Conservation (phyloP, 768 basidiomycete species). For the Mycena metata region DNA sequence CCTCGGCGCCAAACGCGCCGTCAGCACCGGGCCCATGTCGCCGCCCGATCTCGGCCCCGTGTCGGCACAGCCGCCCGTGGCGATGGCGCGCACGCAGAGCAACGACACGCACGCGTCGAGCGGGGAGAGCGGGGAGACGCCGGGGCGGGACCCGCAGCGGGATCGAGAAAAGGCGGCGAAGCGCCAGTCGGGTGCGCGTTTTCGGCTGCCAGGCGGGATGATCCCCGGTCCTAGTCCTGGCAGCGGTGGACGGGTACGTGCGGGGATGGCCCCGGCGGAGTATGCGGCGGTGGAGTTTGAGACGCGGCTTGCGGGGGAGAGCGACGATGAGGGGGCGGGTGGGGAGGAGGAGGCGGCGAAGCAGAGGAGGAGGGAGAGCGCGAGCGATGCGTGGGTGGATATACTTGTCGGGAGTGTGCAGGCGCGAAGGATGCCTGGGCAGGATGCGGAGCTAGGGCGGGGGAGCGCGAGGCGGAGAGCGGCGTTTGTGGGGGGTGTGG, state of each 20-base stretch:
- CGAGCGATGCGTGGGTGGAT: slow-evolving; percentile 90
- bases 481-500: slow-evolving; percentile 49
- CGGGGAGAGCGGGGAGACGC: slow-evolving; percentile 1
- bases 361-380: slow-evolving; percentile 63
- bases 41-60: background rate
- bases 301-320: slow-evolving; percentile 79
- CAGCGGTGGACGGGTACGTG: slow-evolving; percentile 54
- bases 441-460: slow-evolving; percentile 59
- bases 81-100: slow-evolving; percentile 18
- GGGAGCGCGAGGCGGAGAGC: slow-evolving; percentile 50
- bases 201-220: slow-evolving; percentile 66
- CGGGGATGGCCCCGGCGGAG: slow-evolving; percentile 75
- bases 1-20: slow-evolving; percentile 39
- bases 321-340: slow-evolving; percentile 56
- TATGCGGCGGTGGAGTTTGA: slow-evolving; percentile 88
- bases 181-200: slow-evolving; percentile 50
- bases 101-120: slow-evolving; percentile 22
- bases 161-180: background rate
- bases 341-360: slow-evolving; percentile 57
- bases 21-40: background rate
- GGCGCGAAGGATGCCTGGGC: slow-evolving; percentile 64
- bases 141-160: background rate
- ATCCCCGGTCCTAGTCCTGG: slow-evolving; percentile 69
- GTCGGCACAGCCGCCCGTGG: background rate
- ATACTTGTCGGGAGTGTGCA: slow-evolving; percentile 76